Evolutionary conservation across 352 stramenopile genomes (phyloP), one percentile per base, ranked within the genome.

Genomic region (Globisporangium barbulae): DNA sequence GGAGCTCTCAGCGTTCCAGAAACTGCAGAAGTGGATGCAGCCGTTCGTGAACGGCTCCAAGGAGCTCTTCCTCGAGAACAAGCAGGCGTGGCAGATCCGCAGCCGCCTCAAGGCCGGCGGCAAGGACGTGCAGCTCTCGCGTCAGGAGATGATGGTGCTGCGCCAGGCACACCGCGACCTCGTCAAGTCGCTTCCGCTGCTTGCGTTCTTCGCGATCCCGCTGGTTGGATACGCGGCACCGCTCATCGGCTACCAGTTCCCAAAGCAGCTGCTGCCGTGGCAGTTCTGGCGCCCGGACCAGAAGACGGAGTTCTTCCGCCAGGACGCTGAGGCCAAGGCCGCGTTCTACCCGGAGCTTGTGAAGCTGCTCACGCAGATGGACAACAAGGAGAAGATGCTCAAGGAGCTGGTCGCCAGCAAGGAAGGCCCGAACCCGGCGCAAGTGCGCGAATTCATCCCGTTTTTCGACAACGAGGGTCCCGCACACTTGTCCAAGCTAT

Each of bases 281-380:
- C 87, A 95, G 69, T 95, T 95, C 72, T 95, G 87, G 87, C 76
- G 84, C 7, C 72, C 85, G 1, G 83, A 90, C 19, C 84, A 95
- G 54, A 91, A 89, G 70, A 91, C 83, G n/a, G 74, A 88, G 67
- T 95, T 95, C 71, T 77, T 94, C 22, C 71, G 67, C 9, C 73
- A 93, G 57, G 81, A 94, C 59, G 84, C 79, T 1, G 57, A 74
- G 15, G 63, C 76, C 17, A 74, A 81, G 30, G 75, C 84, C 6
- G 58, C 57, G 22, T 89, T 78, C 61, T 91, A 93, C 68, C 78
- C 79, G 6, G 61, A 88, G 59, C 68, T 94, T 37, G 58, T 77
- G 5, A 53, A 85, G 30, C 63, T 89, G 31, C 68, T 95, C 31
- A 63, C 76, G 58, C 79, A 88, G 70, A 88, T 94, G 59, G 67